A percentile compares a stretch with the other conserved stretches of the same genome.
Evolutionary conservation across 2,329 filamentous ascomycete species (phyloP).

Genomic region (Neofusicoccum sp.): DNA sequence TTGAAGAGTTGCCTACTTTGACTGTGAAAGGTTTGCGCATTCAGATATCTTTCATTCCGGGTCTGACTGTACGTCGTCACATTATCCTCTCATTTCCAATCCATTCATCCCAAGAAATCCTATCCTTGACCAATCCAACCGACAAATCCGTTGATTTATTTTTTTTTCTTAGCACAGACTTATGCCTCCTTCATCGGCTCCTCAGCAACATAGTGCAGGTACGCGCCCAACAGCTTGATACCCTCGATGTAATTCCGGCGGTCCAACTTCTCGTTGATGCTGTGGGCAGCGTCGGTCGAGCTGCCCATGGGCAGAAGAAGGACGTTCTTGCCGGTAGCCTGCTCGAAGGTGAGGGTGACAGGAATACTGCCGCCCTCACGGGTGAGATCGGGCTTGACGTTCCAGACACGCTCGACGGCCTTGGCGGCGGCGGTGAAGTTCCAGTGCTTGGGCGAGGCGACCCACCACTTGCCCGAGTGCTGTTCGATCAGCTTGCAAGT

Average conservation of each 20-base stretch:
- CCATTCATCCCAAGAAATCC: background rate
- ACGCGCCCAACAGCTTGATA: conserved; percentile 90
- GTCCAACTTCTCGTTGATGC: conserved; percentile 97
- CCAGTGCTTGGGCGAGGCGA: conserved; percentile 96
- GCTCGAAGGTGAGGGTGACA: conserved; percentile 94
- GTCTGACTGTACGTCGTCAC: background rate
- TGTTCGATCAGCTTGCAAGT: conserved; percentile 75
- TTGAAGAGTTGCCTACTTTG: no score
- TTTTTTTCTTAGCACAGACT: background rate
- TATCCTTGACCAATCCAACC: background rate
- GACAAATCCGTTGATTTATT: background rate
- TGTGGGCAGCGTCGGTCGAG: conserved; percentile 94
- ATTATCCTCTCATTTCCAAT: background rate
- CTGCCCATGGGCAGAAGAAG: conserved; percentile 94
- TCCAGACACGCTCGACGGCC: conserved; percentile 94
- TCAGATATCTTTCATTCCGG: background rate
- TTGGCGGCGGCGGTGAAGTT: conserved; percentile 94
- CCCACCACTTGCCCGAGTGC: conserved; percentile 98
- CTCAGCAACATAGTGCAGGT: conserved; percentile 92
- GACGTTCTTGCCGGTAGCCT: conserved; percentile 97
- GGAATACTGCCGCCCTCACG: conserved; percentile 96
- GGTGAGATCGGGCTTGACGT: conserved; percentile 89
- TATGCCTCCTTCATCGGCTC: conserved; percentile 62
- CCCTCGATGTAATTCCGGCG: conserved; percentile 98
- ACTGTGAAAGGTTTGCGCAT: no score